phyloP scores from a whole-genome alignment of 495 filamentous ascomycete genomes.

The Neurospora hispaniola region DNA sequence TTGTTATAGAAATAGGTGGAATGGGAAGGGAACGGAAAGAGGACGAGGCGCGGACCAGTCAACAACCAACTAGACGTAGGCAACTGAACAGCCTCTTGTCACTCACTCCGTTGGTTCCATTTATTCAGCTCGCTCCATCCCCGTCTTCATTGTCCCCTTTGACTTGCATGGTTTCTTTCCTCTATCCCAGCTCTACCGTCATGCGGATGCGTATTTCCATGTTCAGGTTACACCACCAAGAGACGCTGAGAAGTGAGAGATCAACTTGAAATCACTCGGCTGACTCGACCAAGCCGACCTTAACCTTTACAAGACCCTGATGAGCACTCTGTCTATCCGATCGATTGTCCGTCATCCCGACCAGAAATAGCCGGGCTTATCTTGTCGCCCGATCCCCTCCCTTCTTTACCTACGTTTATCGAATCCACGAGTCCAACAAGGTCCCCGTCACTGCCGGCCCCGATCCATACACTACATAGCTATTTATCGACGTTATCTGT shows the following conservation, averaged over 20 bases:
- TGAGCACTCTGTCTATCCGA: neutral
- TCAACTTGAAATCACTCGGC: neutral
- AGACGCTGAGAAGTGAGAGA: neutral
- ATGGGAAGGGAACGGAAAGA: neutral
- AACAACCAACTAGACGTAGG: neutral
- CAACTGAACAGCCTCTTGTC: neutral
- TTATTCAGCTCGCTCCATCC: neutral
- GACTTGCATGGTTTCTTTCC: neutral
- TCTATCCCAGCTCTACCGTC: neutral
- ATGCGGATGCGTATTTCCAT: neutral
- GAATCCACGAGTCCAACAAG: neutral
- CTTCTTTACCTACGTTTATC: neutral
- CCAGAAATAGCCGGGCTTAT: neutral
- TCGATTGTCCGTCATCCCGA: neutral
- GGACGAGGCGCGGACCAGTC: neutral
- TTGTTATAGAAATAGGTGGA: neutral
- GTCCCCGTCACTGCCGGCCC: neutral
- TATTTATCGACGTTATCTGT: neutral
- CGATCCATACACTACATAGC: neutral
- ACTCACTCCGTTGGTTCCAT: neutral
- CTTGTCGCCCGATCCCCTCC: neutral
- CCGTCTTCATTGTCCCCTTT: neutral
- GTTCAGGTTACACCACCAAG: neutral
- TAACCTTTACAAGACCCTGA: neutral
- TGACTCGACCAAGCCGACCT: neutral